Conservation (phyloP, 139 green algal genomes). For the Chlamydomonas urium region DNA sequence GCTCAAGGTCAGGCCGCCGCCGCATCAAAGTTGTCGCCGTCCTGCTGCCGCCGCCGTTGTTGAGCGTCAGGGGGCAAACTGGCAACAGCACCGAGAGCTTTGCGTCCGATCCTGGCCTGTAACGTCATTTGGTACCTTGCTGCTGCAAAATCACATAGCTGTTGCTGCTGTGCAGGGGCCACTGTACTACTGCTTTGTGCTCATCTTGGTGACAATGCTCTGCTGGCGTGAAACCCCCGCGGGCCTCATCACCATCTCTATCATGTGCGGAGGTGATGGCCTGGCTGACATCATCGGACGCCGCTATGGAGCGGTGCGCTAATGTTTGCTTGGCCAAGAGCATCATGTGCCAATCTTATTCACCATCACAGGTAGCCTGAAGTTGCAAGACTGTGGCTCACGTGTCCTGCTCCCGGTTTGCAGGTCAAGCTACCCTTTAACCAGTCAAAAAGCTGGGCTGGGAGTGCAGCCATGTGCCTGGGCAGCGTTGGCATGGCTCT, state of each 20-base stretch:
- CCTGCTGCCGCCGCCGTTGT: too few species aligned
- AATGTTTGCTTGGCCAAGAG: background rate
- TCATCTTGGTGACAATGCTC: conserved; percentile 59
- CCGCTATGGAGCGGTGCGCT: conserved; percentile 37
- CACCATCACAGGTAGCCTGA: background rate
- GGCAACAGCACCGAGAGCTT: too few species aligned
- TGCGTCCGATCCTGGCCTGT: too few species aligned
- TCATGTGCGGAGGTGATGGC: conserved; percentile 69
- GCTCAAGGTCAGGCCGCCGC: conserved; percentile 33
- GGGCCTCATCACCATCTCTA: conserved; percentile 17
- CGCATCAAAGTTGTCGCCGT: too few species aligned
- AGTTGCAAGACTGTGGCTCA: background rate
- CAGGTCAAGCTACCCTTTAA: conserved; percentile 80
- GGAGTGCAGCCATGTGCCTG: conserved; percentile 80
- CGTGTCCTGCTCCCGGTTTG: background rate
- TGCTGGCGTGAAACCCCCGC: conserved; percentile 73
- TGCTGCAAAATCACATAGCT: background rate
- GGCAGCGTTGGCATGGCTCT: conserved; percentile 51
- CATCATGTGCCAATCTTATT: background rate
- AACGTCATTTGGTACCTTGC: too few species aligned
- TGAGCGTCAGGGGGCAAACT: too few species aligned
- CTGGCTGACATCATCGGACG: conserved; percentile 92
- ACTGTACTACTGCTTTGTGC: conserved; percentile 80
- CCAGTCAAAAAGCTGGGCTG: conserved; percentile 78
- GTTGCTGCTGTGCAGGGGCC: conserved; percentile 60